A percentile compares a stretch with the other conserved stretches of the same genome.
Evolutionary conservation across 2,329 filamentous ascomycete species (phyloP).

Genomic region (Curvularia lunata): DNA sequence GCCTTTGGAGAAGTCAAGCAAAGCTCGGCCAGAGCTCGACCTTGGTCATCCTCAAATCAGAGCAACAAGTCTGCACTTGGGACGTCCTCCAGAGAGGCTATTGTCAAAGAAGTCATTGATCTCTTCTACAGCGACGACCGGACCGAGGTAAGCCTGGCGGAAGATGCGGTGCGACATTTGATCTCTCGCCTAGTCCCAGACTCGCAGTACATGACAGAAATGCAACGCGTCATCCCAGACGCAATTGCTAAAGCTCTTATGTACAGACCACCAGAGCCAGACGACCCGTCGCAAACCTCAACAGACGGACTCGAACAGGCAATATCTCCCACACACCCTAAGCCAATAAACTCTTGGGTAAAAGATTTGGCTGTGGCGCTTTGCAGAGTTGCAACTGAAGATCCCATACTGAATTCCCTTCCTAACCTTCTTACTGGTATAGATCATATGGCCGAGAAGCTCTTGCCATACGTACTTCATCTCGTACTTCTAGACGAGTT

Average conservation of each 20-base stretch:
- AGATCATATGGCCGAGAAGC: constrained; percentile 71
- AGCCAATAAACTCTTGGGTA: constrained; percentile 61
- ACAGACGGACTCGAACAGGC: constrained; percentile 26
- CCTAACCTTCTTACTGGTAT: constrained; percentile 69
- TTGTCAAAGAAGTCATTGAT: constrained; percentile 47
- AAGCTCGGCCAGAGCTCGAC: constrained; percentile 26
- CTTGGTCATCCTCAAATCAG: constrained; percentile 33
- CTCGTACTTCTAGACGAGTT: constrained; percentile 74
- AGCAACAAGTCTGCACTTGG: constrained; percentile 32
- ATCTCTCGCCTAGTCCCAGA: constrained; percentile 37
- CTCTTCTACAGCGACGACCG: constrained; percentile 50
- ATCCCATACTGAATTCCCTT: constrained; percentile 73
- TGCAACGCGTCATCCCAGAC: constrained; percentile 39
- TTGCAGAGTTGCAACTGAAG: constrained; percentile 56
- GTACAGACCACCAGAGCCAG: constrained; percentile 27
- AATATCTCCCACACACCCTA: constrained; percentile 24
- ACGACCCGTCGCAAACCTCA: neutral
- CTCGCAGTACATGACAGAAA: constrained; percentile 35
- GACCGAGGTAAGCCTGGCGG: constrained; percentile 53
- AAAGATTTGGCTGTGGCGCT: constrained; percentile 67
- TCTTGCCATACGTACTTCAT: constrained; percentile 86
- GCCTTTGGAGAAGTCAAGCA: constrained; percentile 70
- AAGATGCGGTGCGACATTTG: constrained; percentile 46
- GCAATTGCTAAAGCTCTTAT: constrained; percentile 40
- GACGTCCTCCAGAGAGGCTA: constrained; percentile 42